A percentile compares a stretch with the other conserved stretches of the same genome.
Conservation (phyloP, 331 rosid species). For the Erythrophleum ivorense region DNA sequence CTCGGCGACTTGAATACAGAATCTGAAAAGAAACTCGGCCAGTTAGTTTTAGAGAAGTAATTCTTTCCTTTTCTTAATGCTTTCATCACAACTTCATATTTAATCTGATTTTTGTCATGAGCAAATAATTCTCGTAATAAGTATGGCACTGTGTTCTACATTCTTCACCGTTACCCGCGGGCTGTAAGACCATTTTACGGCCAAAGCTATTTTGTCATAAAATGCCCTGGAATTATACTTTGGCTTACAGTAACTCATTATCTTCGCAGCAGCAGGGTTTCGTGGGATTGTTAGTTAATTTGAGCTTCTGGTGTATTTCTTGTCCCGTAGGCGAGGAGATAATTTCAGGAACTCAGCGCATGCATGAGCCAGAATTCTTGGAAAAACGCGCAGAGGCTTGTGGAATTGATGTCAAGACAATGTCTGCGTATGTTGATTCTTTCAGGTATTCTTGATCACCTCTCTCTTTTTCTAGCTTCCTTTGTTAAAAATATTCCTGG, state of each 20-base stretch:
- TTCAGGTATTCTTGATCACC: slow-evolving; percentile 68
- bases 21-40: slow-evolving; percentile 83
- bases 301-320: slow-evolving; percentile 17
- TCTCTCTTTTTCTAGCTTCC: neutral
- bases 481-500: neutral
- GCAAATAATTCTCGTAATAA: slow-evolving; percentile 43
- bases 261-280: neutral
- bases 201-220: slow-evolving; percentile 35
- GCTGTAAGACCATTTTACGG: slow-evolving; percentile 83
- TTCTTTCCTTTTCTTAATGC: neutral
- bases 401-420: slow-evolving; percentile 78
- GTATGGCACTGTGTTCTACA: slow-evolving; percentile 91
- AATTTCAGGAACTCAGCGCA: slow-evolving; percentile 95
- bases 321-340: slow-evolving; percentile 83
- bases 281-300: slow-evolving; percentile 26
- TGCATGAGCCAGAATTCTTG: slow-evolving; percentile 81
- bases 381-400: slow-evolving; percentile 76
- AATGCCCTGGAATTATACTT: slow-evolving; percentile 88
- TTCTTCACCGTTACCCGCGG: slow-evolving; percentile 88
- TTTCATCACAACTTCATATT: neutral
- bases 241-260: slow-evolving; percentile 80
- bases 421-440: slow-evolving; percentile 78
- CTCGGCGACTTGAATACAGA: slow-evolving; percentile 92
- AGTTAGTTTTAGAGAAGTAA: slow-evolving; percentile 87
- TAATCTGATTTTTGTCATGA: neutral